A percentile compares a stretch with the other conserved stretches of the same genome.
Conservation (phyloP, 257 asterid genomes). For the Schizonepeta tenuifolia region DNA sequence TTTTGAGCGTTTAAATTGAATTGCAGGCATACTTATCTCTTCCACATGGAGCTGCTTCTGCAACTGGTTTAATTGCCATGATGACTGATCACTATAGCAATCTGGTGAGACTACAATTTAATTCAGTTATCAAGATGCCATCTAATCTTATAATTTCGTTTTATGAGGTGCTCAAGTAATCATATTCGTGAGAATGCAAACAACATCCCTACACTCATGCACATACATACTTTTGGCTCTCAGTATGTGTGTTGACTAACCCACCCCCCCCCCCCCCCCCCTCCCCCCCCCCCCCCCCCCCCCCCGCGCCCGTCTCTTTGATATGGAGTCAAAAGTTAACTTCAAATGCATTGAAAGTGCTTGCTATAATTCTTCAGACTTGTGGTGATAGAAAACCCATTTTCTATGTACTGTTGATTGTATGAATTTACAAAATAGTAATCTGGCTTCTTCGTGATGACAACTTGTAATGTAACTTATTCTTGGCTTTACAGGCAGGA, state of each 20-base stretch:
- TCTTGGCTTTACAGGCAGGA: conserved; percentile 65
- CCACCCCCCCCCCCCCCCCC: no score
- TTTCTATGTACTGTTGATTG: conserved; percentile 21
- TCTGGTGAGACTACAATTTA: conserved; percentile 60
- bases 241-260: conserved; percentile 15
- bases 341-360: conserved; percentile 10
- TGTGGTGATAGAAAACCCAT: conserved; percentile 19
- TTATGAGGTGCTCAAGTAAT: conserved; percentile 12
- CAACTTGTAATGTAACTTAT: conserved; percentile 29
- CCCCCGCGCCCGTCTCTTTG: conserved; percentile 10
- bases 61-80: conserved; percentile 90
- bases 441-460: conserved; percentile 35
- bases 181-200: conserved; percentile 21
- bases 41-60: conserved; percentile 96
- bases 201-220: not conserved
- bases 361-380: conserved; percentile 19
- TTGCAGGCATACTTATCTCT: conserved; percentile 97
- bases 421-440: conserved; percentile 8
- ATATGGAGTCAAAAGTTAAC: conserved; percentile 3
- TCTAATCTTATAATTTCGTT: conserved; percentile 10
- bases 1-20: conserved; percentile 21
- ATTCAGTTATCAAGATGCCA: conserved; percentile 26
- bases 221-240: not conserved
- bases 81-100: conserved; percentile 96
- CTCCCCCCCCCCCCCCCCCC: no score